Evolutionary conservation across 495 filamentous ascomycete species (phyloP), one percentile per base, ranked within the genome.

Genomic region (Rhizodiscina lignyota): DNA sequence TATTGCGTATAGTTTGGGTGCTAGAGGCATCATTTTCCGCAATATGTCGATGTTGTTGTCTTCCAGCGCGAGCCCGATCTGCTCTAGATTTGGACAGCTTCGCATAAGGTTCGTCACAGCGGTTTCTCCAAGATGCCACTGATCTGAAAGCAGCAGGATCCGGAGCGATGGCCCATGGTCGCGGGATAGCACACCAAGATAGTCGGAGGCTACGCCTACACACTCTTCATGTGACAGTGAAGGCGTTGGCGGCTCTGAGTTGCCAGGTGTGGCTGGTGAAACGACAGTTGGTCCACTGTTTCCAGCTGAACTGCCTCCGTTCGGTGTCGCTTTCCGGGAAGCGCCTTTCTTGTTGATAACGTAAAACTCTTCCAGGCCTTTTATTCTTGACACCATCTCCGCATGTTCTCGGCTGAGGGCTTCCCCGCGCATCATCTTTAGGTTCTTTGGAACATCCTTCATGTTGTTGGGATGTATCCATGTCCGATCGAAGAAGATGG

Each of bases 41-140:
- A 56, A 18, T 6, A 42, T 5, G 16, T 20, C 21, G 11, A 21
- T 11, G 26, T 27, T 40, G 13, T 18, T 32, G 21, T 18, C 13
- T 5, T 37, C 31, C 15, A 49, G 32, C 18, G 43, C 34, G 21
- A 53, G 31, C 10, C 45, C 51, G 1, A 77, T 49, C 43, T 77
- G 70, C 41, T 76, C 70, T 15, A 75, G 48, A 34, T 74, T 64
- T 2, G 68, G 71, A 39, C 70, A 73, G 18, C 44, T 50, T 26
- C 64, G 61, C 11, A 70, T 62, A 18, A 77, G 50, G 6, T 58
- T 60, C 3, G 58, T 59, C 23, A 77, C 52, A 23, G 62, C 60
- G 22, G 53, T 51, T 13, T 54, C 50, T 19, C 58, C 60, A 1
- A 77, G 58, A 11, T 57, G 53, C 70, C 70, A 77, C 26, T 60